phyloP scores from a whole-genome alignment of 495 filamentous ascomycete species.

The Aspergillus egyptiacus region DNA sequence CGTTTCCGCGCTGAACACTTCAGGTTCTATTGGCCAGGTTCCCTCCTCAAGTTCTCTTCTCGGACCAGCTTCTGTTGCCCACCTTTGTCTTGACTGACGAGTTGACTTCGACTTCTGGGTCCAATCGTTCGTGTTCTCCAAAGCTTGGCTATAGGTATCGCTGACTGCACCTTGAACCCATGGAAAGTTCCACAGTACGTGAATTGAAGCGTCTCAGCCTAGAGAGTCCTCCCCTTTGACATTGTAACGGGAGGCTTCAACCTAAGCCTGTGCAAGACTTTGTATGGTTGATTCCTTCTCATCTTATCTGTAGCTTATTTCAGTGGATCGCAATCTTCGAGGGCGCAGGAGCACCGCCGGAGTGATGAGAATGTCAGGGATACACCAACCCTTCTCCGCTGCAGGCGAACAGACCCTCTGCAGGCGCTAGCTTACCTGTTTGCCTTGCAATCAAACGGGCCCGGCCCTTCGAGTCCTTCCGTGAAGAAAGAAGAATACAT shows the following conservation, averaged over 20 bases:
- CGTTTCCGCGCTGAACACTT: conserved; percentile 5
- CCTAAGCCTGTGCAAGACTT: not conserved
- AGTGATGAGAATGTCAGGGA: not conserved
- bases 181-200: not conserved
- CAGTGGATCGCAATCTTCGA: not conserved
- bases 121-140: not conserved
- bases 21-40: not conserved
- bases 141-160: not conserved
- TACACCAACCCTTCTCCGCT: conserved; percentile 2
- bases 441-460: conserved; percentile 5
- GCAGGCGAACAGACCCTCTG: conserved; percentile 19
- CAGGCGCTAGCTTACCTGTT: conserved; percentile 10
- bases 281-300: not conserved
- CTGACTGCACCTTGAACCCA: not conserved
- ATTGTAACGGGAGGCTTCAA: not conserved
- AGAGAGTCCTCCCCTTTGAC: not conserved
- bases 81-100: too few species aligned
- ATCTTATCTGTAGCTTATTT: not conserved
- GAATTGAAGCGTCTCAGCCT: not conserved
- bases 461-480: conserved; percentile 6
- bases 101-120: too few species aligned
- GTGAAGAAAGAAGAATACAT: not conserved
- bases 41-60: not conserved
- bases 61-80: too few species aligned
- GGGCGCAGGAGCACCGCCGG: not conserved